Conservation (phyloP, 73 alveolate genomes). For the Symbiodinium pilosum region DNA sequence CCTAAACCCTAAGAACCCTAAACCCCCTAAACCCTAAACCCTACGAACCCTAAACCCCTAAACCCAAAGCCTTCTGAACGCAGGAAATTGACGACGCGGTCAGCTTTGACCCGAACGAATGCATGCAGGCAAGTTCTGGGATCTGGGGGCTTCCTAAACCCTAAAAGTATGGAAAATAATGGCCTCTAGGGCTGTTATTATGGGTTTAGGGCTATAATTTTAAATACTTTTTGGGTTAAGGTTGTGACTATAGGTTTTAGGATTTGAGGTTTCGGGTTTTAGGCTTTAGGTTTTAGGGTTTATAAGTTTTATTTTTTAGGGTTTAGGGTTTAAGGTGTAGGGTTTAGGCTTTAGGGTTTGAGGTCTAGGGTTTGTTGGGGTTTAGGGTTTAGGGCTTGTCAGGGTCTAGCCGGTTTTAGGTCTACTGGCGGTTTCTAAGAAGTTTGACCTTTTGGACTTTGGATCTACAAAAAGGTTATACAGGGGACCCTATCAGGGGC, state of each 20-base stretch:
- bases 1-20: too few species aligned
- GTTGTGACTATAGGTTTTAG: not conserved
- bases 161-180: too few species aligned
- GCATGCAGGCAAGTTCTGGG: conserved; percentile 69
- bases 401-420: too few species aligned
- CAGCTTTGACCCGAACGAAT: conserved; percentile 81
- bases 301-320: not conserved
- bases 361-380: not conserved
- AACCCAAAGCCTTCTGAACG: not conserved
- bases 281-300: not conserved
- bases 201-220: too few species aligned
- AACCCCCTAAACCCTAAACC: not conserved
- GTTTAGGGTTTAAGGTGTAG: not conserved
- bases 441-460: too few species aligned
- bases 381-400: too few species aligned
- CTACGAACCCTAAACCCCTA: not conserved
- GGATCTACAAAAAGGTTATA: too few species aligned
- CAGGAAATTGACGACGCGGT: conserved; percentile 25
- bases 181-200: too few species aligned
- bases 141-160: too few species aligned
- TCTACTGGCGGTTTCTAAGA: too few species aligned
- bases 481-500: too few species aligned
- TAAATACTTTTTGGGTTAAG: not conserved
- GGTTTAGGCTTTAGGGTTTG: not conserved
- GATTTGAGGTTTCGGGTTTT: not conserved